Percentiles rank a stretch among this genome's conserved stretches.
Conservation (phyloP, 164 flowering plant species). For the Cinnamomum chago region DNA sequence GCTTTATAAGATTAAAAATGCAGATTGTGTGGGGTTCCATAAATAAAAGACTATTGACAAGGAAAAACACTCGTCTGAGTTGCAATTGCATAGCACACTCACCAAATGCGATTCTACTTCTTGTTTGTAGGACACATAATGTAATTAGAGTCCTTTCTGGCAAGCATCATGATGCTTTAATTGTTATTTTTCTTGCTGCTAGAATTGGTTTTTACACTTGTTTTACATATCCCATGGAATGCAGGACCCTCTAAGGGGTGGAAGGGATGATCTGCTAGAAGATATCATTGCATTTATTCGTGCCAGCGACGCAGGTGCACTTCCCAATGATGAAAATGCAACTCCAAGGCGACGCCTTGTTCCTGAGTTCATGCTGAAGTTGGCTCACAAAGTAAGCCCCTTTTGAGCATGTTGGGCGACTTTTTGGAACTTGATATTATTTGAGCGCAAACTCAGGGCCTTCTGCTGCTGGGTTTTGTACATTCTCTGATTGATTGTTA, state of each 20-base stretch:
- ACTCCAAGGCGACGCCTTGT: slow-evolving; percentile 69
- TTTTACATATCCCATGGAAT: background rate
- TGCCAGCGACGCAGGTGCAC: slow-evolving; percentile 51
- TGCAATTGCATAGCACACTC: too few relatives aligned
- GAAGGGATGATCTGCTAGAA: slow-evolving; percentile 66
- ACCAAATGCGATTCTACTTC: too few relatives aligned
- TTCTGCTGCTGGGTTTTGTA: background rate
- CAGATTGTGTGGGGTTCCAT: too few relatives aligned
- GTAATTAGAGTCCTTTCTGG: too few relatives aligned
- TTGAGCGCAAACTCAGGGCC: background rate
- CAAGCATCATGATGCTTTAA: too few relatives aligned
- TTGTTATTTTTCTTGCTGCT: background rate
- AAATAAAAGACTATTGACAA: too few relatives aligned
- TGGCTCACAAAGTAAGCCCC: slow-evolving; percentile 77
- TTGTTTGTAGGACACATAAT: too few relatives aligned
- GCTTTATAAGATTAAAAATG: too few relatives aligned
- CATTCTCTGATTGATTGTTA: background rate
- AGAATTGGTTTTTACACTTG: background rate
- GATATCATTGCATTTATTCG: slow-evolving; percentile 57
- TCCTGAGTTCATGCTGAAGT: slow-evolving; percentile 65
- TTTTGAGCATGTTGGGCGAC: slow-evolving; percentile 31
- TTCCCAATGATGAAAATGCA: slow-evolving; percentile 47
- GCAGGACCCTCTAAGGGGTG: slow-evolving; percentile 97
- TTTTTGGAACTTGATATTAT: background rate
- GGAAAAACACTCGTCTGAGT: too few relatives aligned